These are phyloP conservation scores for Nakaseomyces bracarensis DNA, from an alignment of 1,139 yeast genomes.

Conservation along the genomic window DNA sequence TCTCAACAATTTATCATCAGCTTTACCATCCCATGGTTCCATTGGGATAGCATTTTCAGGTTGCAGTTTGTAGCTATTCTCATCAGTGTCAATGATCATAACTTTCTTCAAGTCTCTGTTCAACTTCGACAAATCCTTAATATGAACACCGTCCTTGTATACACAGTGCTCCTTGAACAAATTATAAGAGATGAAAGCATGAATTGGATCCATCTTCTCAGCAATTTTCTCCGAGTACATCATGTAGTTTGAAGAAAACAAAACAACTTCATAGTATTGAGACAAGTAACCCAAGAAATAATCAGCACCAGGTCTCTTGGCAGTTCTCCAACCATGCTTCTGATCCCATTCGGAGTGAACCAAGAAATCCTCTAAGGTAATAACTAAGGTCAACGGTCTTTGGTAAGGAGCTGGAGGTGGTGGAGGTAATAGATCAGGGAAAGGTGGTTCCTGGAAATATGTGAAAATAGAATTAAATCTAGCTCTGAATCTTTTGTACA, in stretches of 20 bases:
- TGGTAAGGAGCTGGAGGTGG: slow-evolving; percentile 90
- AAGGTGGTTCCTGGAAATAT: slow-evolving; percentile 88
- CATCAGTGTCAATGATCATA: slow-evolving; percentile 69
- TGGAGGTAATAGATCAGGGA: slow-evolving; percentile 84
- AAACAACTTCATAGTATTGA: slow-evolving; percentile 90
- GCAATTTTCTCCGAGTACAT: slow-evolving; percentile 80
- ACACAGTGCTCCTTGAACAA: slow-evolving; percentile 82
- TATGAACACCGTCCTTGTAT: slow-evolving; percentile 76
- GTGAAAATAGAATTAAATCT: slow-evolving; percentile 71
- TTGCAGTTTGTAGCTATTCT: slow-evolving; percentile 67
- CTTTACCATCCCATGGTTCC: slow-evolving; percentile 77
- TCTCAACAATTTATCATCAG: slow-evolving; percentile 70
- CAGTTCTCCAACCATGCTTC: slow-evolving; percentile 95
- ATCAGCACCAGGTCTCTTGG: slow-evolving; percentile 97
- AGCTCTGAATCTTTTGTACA: slow-evolving; percentile 59
- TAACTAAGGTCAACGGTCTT: slow-evolving; percentile 82
- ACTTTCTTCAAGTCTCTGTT: slow-evolving; percentile 86
- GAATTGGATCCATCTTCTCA: slow-evolving; percentile 84
- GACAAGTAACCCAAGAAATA: slow-evolving; percentile 91
- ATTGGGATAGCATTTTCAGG: slow-evolving; percentile 87
- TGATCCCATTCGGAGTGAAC: slow-evolving; percentile 90
- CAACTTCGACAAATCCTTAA: slow-evolving; percentile 77
- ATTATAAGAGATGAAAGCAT: slow-evolving; percentile 80
- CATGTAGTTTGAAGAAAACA: slow-evolving; percentile 79
- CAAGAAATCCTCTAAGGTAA: slow-evolving; percentile 81